Base-by-base conservation (phyloP, 2,329 filamentous ascomycete species). In the Triangularia verruculosa region DNA sequence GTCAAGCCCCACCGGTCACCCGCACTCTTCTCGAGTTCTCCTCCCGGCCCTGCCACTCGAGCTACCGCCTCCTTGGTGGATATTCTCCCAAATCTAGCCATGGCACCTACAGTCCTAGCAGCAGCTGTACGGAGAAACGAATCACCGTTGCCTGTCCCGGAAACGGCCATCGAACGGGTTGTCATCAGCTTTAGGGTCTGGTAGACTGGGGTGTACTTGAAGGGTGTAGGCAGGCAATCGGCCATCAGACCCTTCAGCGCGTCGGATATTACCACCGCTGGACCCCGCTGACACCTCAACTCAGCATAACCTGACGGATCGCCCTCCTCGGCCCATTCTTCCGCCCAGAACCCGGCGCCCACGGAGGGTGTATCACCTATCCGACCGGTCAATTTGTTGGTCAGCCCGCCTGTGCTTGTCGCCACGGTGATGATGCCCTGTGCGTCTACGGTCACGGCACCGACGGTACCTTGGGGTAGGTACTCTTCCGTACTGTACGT, bases 321-420 rank as follows among this genome's bases (percentile, higher is more conserved):
- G 1, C 75, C 75, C 1, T 79, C 76, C 62, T 88, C 84, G 7
- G 77, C 75, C 92, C 92, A 96, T 69, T 93, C 86, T 73, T 96
- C 93, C 0, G 93, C 92, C 92, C 92, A 97, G 75, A 93, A 97
- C 0, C 93, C 93, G 0, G 92, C 90, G 0, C 93, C 93, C 0
- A 93, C 79, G 0, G 89, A 89, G 0, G 93, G 92, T 11, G 93
- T 97, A 73, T 97, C 93, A 0, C 93, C 93, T 67, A 96, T 89
- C 20, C 93, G 82, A 0, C 92, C 93, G 0, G 91, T 90, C 61
- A 94, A 78, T 78, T 97, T 97, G 74, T 97, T 97, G 22, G 93
- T 97, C 75, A 96, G 74, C 0, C 93, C 93, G 4, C 93, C 93
- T 0, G 86, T 88, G 71, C 83, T 87, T 2, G 86, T 88, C 0